phyloP scores from a whole-genome alignment of 495 filamentous ascomycete genomes.

The Aspergillus cristatus region DNA sequence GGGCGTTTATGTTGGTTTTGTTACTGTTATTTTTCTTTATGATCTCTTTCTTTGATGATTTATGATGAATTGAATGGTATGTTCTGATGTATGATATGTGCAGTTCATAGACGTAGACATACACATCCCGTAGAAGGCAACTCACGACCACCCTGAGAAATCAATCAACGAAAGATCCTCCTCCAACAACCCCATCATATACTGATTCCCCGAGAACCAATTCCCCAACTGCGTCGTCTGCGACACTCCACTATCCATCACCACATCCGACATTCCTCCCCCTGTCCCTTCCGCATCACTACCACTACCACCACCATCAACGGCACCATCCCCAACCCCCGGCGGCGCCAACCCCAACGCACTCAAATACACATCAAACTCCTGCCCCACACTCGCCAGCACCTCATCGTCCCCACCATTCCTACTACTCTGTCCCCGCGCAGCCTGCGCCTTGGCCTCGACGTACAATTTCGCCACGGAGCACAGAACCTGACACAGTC shows the following conservation, averaged over 20 bases:
- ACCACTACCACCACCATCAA: slow-evolving; percentile 11
- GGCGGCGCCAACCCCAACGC: slow-evolving; percentile 52
- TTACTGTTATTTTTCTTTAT: too few species aligned
- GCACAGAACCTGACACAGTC: slow-evolving; percentile 50
- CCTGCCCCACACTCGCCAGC: slow-evolving; percentile 42
- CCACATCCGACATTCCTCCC: slow-evolving; percentile 1
- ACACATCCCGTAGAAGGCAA: too few species aligned
- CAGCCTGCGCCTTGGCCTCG: slow-evolving; percentile 45
- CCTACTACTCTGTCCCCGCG: slow-evolving; percentile 26
- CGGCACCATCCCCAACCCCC: slow-evolving; percentile 4
- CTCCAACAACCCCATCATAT: slow-evolving; percentile 55
- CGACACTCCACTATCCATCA: slow-evolving; percentile 6
- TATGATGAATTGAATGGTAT: too few species aligned
- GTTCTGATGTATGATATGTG: too few species aligned
- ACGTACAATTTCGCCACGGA: slow-evolving; percentile 55
- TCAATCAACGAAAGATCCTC: slow-evolving; percentile 49
- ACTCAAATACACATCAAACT: slow-evolving; percentile 57
- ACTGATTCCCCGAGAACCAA: slow-evolving; percentile 60
- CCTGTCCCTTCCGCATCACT: slow-evolving; percentile 7
- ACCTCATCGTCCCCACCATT: slow-evolving; percentile 9
- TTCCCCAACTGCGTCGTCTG: slow-evolving; percentile 47
- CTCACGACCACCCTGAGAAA: slow-evolving; percentile 12
- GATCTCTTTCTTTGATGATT: too few species aligned
- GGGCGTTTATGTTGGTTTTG: too few species aligned
- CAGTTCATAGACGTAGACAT: too few species aligned